phyloP scores from a whole-genome alignment of 306 rosid species.

The Ammopiptanthus mongolicus region DNA sequence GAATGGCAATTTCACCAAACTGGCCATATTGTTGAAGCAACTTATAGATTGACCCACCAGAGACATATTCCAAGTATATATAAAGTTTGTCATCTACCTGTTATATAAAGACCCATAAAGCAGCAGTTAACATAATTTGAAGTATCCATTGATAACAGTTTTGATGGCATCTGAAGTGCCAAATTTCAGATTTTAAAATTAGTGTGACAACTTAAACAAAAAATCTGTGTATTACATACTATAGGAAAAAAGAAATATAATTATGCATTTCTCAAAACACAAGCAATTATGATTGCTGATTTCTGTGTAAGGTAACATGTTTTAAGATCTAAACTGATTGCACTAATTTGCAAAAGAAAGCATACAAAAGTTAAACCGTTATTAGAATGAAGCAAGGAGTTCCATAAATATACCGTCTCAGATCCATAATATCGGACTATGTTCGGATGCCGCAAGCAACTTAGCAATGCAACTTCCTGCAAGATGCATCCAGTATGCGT shows the following conservation, averaged over 20 bases:
- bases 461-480: conserved; percentile 82
- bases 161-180: not conserved
- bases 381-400: conserved; percentile 2
- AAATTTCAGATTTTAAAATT: conserved; percentile 11
- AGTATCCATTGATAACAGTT: not conserved
- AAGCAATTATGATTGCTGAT: not conserved
- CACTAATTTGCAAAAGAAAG: not conserved
- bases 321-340: not conserved
- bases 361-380: not conserved
- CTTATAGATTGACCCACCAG: conserved; percentile 91
- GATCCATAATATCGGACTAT: conserved; percentile 87
- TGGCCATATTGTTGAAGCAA: conserved; percentile 80
- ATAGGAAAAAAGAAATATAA: not conserved
- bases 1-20: conserved; percentile 78
- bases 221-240: not conserved
- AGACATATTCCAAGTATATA: conserved; percentile 86
- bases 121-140: conserved; percentile 2
- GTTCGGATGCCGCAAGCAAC: conserved; percentile 82
- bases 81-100: conserved; percentile 85
- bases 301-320: not conserved
- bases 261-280: not conserved
- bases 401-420: conserved; percentile 43
- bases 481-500: conserved; percentile 5
- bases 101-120: conserved; percentile 18
- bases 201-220: not conserved